Conservation (phyloP, 1,284 basidiomycete genomes). For the Kwoniella shivajii region DNA sequence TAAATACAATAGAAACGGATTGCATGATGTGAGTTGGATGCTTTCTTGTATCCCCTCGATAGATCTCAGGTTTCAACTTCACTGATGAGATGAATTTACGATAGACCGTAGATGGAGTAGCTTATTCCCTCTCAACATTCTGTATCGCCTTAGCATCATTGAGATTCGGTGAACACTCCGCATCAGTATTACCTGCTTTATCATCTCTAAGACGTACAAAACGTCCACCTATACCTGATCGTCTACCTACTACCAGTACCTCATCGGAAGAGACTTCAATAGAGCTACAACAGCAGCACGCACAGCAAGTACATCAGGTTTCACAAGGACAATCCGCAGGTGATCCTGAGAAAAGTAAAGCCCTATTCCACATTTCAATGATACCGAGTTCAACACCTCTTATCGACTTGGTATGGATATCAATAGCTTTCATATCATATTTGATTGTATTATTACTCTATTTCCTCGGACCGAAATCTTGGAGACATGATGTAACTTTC, state of each 20-base stretch:
- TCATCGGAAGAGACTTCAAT: background rate
- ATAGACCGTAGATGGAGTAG: slow-evolving; percentile 83
- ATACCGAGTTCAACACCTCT: slow-evolving; percentile 20
- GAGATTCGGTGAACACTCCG: slow-evolving; percentile 41
- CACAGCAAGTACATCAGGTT: background rate
- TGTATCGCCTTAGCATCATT: slow-evolving; percentile 63
- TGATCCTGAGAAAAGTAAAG: background rate
- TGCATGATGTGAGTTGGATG: slow-evolving; percentile 69
- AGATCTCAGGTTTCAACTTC: background rate
- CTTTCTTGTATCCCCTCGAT: background rate
- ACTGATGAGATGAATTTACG: slow-evolving; percentile 2
- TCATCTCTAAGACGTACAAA: slow-evolving; percentile 57
- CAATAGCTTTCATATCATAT: slow-evolving; percentile 53
- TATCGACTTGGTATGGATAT: slow-evolving; percentile 41
- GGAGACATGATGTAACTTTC: slow-evolving; percentile 78
- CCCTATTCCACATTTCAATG: background rate
- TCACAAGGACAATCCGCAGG: too few relatives aligned
- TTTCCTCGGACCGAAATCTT: slow-evolving; percentile 65
- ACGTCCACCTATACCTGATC: background rate
- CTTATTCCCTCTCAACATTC: slow-evolving; percentile 76
- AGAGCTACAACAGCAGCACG: background rate
- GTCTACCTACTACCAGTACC: background rate
- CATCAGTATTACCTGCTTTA: slow-evolving; percentile 58
- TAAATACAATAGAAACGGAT: slow-evolving; percentile 64
- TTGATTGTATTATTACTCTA: slow-evolving; percentile 69